Evolutionary conservation across 495 filamentous ascomycete species (phyloP).

Genomic region (Ascobolus immersus): DNA sequence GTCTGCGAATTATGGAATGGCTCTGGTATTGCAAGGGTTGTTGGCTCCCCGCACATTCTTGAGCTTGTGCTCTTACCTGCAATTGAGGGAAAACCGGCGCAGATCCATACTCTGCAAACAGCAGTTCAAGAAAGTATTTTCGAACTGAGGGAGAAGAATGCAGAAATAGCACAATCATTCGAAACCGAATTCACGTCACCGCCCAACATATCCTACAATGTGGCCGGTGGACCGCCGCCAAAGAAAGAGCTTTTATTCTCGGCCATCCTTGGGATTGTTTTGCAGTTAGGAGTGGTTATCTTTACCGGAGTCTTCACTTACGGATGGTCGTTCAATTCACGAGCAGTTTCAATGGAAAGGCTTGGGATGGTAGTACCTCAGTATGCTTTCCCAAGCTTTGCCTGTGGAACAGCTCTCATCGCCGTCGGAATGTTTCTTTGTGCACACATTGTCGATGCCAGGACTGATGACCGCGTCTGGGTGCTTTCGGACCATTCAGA

Average conservation of each 20-base stretch:
- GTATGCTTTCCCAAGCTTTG: constrained; percentile 8
- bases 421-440: constrained; percentile 8
- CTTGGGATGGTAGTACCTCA: not conserved
- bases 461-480: constrained; percentile 5
- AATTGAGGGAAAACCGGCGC: not conserved
- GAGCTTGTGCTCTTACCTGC: constrained; percentile 1
- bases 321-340: not conserved
- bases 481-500: no score
- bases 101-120: not conserved
- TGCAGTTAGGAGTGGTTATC: constrained; percentile 4
- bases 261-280: constrained; percentile 4
- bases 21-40: constrained; percentile 7
- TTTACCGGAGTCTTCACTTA: constrained; percentile 5
- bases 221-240: not conserved
- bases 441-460: constrained; percentile 6
- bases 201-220: constrained; percentile 5
- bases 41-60: constrained; percentile 8
- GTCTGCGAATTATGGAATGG: constrained; percentile 13
- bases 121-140: not conserved
- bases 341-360: no score
- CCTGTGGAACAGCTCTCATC: constrained; percentile 4
- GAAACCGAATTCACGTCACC: not conserved
- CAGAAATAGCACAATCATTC: not conserved
- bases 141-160: not conserved
- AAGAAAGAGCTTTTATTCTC: constrained; percentile 1